Conservation (phyloP, 1,139 yeast species). For the Suhomyces anneliseae region DNA sequence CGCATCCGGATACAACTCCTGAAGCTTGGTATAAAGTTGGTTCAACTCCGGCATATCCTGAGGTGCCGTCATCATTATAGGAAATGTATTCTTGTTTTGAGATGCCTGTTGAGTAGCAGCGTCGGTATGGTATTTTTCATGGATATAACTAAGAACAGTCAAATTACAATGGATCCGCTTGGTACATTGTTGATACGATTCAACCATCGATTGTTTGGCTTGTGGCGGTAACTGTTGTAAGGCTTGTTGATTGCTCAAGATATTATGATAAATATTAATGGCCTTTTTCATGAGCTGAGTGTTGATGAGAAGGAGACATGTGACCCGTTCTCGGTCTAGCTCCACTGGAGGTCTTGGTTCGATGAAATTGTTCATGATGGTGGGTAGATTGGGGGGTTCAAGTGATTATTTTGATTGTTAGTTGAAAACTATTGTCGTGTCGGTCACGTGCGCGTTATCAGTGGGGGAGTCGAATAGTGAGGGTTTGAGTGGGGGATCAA, state of each 20-base stretch:
- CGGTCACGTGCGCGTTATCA: constrained; percentile 2
- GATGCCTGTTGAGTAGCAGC: constrained; percentile 25
- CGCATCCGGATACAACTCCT: constrained; percentile 57
- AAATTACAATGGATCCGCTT: constrained; percentile 56
- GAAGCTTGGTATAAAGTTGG: constrained; percentile 47
- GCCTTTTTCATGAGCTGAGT: constrained; percentile 54
- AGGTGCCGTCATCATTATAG: constrained; percentile 54
- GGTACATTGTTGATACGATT: constrained; percentile 51
- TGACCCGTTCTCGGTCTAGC: constrained; percentile 47
- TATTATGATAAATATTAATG: constrained; percentile 35
- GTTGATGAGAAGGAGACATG: constrained; percentile 52
- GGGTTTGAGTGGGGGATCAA: too few relatives aligned
- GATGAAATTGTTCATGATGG: constrained; percentile 6
- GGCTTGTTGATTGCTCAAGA: constrained; percentile 37
- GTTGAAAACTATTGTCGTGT: neutral
- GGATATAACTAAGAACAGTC: constrained; percentile 51
- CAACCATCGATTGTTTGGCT: constrained; percentile 40
- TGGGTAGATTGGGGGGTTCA: neutral
- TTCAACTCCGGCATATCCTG: constrained; percentile 55
- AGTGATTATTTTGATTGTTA: neutral
- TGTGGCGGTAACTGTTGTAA: constrained; percentile 38
- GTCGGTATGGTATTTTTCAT: constrained; percentile 50
- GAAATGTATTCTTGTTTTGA: constrained; percentile 43
- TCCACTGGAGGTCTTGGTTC: constrained; percentile 15
- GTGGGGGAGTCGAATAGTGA: too few relatives aligned